Conservation (phyloP, 176 grass and related monocot species). For the Oryza brachyantha region DNA sequence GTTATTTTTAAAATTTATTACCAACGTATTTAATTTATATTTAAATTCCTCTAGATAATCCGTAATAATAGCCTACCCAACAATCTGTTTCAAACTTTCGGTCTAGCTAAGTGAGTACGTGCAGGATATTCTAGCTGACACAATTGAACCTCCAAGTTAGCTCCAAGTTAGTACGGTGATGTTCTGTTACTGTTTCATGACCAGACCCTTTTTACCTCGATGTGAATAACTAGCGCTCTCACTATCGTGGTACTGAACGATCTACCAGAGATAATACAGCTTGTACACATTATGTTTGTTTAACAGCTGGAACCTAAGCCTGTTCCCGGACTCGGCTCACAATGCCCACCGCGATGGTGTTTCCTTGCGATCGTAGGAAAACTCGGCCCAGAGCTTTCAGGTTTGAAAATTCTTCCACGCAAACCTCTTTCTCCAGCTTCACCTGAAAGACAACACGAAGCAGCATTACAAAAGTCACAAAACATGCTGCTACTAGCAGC, state of each 20-base stretch:
- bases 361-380: conserved; percentile 56
- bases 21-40: too few relatives aligned
- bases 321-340: conserved; percentile 42
- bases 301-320: not conserved
- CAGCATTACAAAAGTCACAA: not conserved
- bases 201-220: not conserved
- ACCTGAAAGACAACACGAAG: conserved; percentile 34
- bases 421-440: conserved; percentile 56
- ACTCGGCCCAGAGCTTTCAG: conserved; percentile 66
- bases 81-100: too few relatives aligned
- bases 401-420: conserved; percentile 61
- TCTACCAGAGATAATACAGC: not conserved
- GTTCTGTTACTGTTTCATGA: not conserved
- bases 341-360: conserved; percentile 69
- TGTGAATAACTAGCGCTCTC: not conserved
- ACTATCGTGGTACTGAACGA: not conserved
- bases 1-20: too few relatives aligned
- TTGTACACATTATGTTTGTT: not conserved
- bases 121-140: not conserved
- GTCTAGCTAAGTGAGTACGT: not conserved
- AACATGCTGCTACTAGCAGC: not conserved
- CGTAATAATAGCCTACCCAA: too few relatives aligned
- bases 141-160: not conserved
- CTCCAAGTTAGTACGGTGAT: not conserved
- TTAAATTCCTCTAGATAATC: too few relatives aligned